Evolutionary conservation across 306 rosid genomes (phyloP), one percentile per base, ranked within the genome.

Genomic region (Inga laurina): DNA sequence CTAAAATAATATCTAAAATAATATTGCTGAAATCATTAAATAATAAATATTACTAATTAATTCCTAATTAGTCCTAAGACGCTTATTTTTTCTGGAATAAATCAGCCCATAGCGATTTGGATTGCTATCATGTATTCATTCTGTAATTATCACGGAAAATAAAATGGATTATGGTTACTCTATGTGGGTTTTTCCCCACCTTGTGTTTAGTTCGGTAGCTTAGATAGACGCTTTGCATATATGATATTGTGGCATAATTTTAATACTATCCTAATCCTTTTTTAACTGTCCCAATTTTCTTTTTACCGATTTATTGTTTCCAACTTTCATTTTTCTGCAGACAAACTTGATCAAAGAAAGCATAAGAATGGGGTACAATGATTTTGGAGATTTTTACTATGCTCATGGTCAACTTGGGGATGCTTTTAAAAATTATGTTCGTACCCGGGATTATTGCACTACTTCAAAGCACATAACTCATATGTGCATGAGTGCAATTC

Each of bases 321-420:
- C 79, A 75, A 24, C 75, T 84, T 74, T 9, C 57, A 30, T 76
- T 89, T 66, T 74, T 87, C 14, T 81, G 85, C 94, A 97, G 99
- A 97, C 99, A 69, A 97, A 97, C 88, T 91, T 97, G 88, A 97
- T 97, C 75, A 97, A 94, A 85, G 99, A 97, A 92, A 97, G 98
- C 88, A 94, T 97, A 84, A 85, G 99, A 88, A 97, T 97, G 99
- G 99, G 99, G 59, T 97, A 88, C 90, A 97, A 97, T 85, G 99
- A 97, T 85, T 94, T 97, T 88, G 99, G 98, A 79, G 99, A 97
- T 85, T 97, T 94, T 81, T 90, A 87, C 84, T 97, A 92, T 88
- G 85, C 97, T 79, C 98, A 92, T 37, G 99, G 99, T 85, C 91
- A 90, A 37, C 85, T 97, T 70, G 97, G 92, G 69, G 99, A 97